A percentile compares a stretch with the other conserved stretches of the same genome.
Conservation (phyloP, 345 rosid genomes). For the Sonneratia caseolaris region DNA sequence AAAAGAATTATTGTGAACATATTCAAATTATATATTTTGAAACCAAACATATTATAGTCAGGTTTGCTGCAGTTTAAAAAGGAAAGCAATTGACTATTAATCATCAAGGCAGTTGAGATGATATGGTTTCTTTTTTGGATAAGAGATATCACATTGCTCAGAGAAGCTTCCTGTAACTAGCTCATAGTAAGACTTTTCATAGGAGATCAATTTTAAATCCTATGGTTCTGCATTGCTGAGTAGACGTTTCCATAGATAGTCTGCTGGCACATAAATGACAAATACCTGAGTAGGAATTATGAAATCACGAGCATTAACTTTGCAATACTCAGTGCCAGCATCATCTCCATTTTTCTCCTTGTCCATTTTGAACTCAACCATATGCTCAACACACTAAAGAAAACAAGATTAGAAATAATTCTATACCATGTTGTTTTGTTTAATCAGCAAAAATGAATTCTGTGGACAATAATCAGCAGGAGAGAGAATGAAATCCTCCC, state of each 20-base stretch:
- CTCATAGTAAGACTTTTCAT: background rate
- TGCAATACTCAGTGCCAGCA: constrained; percentile 26
- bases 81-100: background rate
- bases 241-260: background rate
- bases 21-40: background rate
- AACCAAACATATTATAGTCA: background rate
- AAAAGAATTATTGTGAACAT: background rate
- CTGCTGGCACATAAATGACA: constrained; percentile 2
- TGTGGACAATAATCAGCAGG: background rate
- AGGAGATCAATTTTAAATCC: background rate
- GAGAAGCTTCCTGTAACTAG: background rate
- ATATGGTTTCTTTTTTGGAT: background rate
- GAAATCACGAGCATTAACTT: constrained; percentile 81
- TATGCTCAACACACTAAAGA: constrained; percentile 87
- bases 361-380: constrained; percentile 52
- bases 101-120: background rate
- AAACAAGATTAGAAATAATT: constrained; percentile 2
- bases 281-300: constrained; percentile 86
- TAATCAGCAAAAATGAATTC: background rate
- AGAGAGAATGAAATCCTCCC: background rate
- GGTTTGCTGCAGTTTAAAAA: background rate
- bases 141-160: background rate
- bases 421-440: background rate
- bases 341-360: constrained; percentile 33
- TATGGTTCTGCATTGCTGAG: background rate